These are phyloP conservation scores for Candida rishiriensis DNA, from an alignment of 805 yeast species.

Conservation along the genomic window DNA sequence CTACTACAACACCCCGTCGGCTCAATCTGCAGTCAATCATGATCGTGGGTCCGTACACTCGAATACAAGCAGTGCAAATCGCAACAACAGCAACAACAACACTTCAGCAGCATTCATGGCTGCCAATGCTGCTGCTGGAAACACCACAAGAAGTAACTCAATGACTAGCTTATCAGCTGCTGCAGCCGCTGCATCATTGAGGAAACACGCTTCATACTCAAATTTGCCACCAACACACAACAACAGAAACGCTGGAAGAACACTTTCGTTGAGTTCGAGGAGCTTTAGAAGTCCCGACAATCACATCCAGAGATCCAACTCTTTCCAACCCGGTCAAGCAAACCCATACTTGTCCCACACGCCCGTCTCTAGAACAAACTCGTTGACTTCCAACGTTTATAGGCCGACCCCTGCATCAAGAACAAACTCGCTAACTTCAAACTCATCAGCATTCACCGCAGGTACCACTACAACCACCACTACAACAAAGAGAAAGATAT, in stretches of 20 bases:
- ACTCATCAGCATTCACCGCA: constrained; percentile 19
- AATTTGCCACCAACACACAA: background rate
- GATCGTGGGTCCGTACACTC: background rate
- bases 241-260: constrained; percentile 12
- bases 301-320: constrained; percentile 19
- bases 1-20: constrained; percentile 11
- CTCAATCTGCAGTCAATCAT: background rate
- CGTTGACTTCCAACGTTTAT: constrained; percentile 14
- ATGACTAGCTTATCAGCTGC: constrained; percentile 25
- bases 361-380: constrained; percentile 19
- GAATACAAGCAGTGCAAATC: background rate
- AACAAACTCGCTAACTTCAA: constrained; percentile 22
- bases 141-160: constrained; percentile 18
- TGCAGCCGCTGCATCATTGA: constrained; percentile 31
- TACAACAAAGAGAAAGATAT: constrained; percentile 23
- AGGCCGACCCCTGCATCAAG: constrained; percentile 14
- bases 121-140: constrained; percentile 22
- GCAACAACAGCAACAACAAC: background rate
- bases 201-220: constrained; percentile 18
- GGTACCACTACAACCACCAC: constrained; percentile 29
- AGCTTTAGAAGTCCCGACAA: constrained; percentile 21
- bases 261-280: constrained; percentile 31
- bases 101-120: constrained; percentile 19
- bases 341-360: constrained; percentile 13
- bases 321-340: constrained; percentile 18